Percentiles rank a stretch among this genome's conserved stretches.
Conservation (phyloP, 208 protist species). For the Crithidia fasciculata region DNA sequence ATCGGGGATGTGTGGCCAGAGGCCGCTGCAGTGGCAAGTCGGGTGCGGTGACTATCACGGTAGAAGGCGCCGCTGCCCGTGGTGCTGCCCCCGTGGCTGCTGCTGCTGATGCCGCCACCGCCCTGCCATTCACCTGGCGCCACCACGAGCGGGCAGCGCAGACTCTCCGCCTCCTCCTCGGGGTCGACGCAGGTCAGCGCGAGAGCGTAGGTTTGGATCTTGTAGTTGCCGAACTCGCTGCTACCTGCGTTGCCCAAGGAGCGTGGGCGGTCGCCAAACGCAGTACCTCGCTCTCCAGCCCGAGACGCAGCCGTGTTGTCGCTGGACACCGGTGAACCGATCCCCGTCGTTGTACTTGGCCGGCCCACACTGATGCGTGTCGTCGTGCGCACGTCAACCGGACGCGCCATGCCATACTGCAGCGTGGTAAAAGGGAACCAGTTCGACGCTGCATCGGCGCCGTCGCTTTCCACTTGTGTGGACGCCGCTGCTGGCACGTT, state of each 20-base stretch:
- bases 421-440: constrained; percentile 44
- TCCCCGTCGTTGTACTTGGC: neutral
- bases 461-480: neutral
- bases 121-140: constrained; percentile 2
- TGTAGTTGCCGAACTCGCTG: constrained; percentile 5
- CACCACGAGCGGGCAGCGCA: constrained; percentile 30
- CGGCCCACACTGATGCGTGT: constrained; percentile 12
- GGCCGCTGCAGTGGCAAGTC: neutral
- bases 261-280: neutral
- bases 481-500: neutral
- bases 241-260: neutral
- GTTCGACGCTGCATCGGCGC: constrained; percentile 1
- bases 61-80: neutral
- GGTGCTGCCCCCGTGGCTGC: neutral
- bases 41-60: neutral
- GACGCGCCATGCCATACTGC: constrained; percentile 54
- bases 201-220: constrained; percentile 4
- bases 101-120: neutral
- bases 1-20: neutral
- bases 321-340: neutral
- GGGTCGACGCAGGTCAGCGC: constrained; percentile 20
- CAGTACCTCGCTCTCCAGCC: neutral
- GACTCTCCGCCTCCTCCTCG: constrained; percentile 31
- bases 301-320: neutral
- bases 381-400: constrained; percentile 32